Evolutionary conservation across 83 land plant species (phyloP), one percentile per base, ranked within the genome.

Genomic region (Thuja plicata): DNA sequence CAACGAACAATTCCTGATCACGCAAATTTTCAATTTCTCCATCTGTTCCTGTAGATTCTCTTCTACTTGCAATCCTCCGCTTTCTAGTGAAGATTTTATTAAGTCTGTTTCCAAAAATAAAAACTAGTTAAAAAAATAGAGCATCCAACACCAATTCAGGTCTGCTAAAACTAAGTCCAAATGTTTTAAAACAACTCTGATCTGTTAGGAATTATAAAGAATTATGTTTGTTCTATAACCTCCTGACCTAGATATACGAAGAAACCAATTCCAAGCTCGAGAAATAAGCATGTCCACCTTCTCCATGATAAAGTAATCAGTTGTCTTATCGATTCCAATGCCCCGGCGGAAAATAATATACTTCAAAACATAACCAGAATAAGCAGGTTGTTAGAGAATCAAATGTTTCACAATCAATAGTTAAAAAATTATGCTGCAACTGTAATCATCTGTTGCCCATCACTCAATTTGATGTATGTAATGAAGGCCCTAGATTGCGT

Each of bases 311-410:
- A 97, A 97, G 89, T 88, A 93, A 88, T 92, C 97, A 48, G 93
- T 93, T 71, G 96, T 97, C 2, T 73, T 84, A 89, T 97, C 99
- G 90, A 96, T 92, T 87, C 99, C 99, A 90, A 95, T 92, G 77
- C 99, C 99, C 12, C 99, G 96, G 12, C 99, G 93, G 88, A 96
- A 97, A 74, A 97, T 94, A 6, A 97, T 79, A 77, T 97, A 97
- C 99, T 97, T 76, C 86, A 89, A 79, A 57, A 46, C 54, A 83
- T 45, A 46, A 83, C 19, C 55, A 46, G 19, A 27, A 83, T 15
- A 83, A 45, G 34, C 9, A 83, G 0, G 32, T 57, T 60, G 62
- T 37, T 38, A 57, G 87, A 87, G 17, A 83, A 46, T 83, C 30
- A 46, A 43, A 43, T 48, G n/a, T 66, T 66, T 66, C 73, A 66